A percentile compares a stretch with the other conserved stretches of the same genome.
phyloP scores from a whole-genome alignment of 345 rosid genomes.

The Stellera chamaejasme region DNA sequence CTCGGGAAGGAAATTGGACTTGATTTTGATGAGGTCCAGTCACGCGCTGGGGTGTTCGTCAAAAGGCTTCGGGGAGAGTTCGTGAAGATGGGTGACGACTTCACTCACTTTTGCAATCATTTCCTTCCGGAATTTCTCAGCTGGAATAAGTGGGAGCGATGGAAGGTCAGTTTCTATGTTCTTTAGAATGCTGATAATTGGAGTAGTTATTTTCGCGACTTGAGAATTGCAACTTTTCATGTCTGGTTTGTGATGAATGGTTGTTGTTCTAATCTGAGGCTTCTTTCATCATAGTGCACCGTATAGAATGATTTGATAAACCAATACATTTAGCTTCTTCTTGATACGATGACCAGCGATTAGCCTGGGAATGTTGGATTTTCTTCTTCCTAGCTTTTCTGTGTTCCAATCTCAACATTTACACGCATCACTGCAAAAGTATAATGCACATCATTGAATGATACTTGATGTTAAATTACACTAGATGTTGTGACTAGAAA shows the following conservation, averaged over 20 bases:
- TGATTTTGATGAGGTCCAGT: constrained; percentile 39
- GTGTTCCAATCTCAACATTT: no score
- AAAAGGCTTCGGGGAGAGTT: constrained; percentile 31
- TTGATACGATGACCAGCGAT: no score
- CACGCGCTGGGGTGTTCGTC: constrained; percentile 32
- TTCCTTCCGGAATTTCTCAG: constrained; percentile 42
- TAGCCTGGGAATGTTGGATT: no score
- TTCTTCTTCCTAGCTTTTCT: no score
- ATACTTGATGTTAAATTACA: no score
- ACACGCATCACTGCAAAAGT: no score
- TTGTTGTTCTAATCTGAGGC: no score
- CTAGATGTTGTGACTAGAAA: no score
- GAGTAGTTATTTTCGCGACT: background rate
- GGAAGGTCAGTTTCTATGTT: constrained; percentile 51
- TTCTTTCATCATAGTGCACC: no score
- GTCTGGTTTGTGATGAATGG: background rate
- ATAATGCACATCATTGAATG: no score
- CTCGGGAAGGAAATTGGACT: constrained; percentile 65
- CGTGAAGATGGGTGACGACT: constrained; percentile 32
- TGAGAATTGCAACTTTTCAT: background rate
- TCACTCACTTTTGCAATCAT: constrained; percentile 44
- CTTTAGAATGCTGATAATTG: background rate
- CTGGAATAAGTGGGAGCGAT: constrained; percentile 77
- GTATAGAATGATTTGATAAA: no score
- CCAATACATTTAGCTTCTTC: no score